Base-by-base conservation (phyloP, 345 rosid species). In the Physaria fendleri region DNA sequence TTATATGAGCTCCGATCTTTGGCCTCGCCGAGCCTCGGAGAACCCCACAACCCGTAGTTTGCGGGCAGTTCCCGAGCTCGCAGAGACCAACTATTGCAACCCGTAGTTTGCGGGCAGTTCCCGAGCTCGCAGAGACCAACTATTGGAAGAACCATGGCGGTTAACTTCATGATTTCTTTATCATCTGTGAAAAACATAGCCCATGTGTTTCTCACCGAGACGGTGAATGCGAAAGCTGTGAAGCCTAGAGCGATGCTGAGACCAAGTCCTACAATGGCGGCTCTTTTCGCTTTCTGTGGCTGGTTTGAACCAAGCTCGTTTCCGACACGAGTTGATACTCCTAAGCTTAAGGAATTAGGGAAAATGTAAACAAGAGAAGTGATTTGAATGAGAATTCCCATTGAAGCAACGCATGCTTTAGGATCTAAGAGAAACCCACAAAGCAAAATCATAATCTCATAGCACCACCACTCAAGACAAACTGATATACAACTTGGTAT, bases 381-480 rank as follows among this genome's bases (percentile, higher is more conserved):
- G 34, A 56, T 67, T 40, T 67, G 71, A 9, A 67, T 67, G 43
- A 67, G 52, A 23, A 67, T 58, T 9, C 71, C 71, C 71, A 67
- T 67, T 4, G 71, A 49, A 49, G 71, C 71, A 48, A 58, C 65
- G 4, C 65, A 49, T 9, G 71, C 65, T 23, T 41, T 17, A 49
- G 71, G 71, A 22, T 67, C 7, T 49, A 67, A 0, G 1, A 67
- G 58, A 23, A 16, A 17, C 28, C 71, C 71, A 67, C 65, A 67
- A 22, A 67, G 59, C 45, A 67, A 13, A n/a, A 67, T 67, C 65
- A 67, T 67, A 17, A 67, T 67, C 59, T 67, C 71, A 11, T 67
- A 67, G 22, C 65, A 67, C 71, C 71, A 67, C 71, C 71, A 67
- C 52, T 67, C 72, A 16, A 67, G 65, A 33, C 65, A 67, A 32